Percentiles rank a stretch among this genome's conserved stretches.
phyloP scores from a whole-genome alignment of 192 early-diverging fungal genomes.

The Entophlyctis helioformis region DNA sequence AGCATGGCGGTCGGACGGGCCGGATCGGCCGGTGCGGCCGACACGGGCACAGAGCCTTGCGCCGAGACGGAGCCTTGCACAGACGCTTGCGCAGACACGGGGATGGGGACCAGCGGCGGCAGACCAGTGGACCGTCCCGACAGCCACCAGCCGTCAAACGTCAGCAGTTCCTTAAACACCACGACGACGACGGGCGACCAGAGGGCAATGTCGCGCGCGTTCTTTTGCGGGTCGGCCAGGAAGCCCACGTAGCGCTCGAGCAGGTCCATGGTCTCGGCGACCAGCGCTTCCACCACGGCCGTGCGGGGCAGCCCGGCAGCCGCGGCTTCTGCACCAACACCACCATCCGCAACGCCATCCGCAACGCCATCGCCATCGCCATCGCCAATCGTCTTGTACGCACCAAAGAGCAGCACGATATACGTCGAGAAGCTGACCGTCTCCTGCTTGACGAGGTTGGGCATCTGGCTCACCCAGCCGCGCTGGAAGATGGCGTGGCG shows the following conservation, averaged over 20 bases:
- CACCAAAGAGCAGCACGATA: constrained; percentile 32
- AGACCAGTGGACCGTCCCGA: too few relatives aligned
- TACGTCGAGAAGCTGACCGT: constrained; percentile 38
- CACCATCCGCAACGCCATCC: too few relatives aligned
- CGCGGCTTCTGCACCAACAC: too few relatives aligned
- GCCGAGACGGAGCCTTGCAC: too few relatives aligned
- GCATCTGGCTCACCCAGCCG: constrained; percentile 80
- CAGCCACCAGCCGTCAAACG: constrained; percentile 32
- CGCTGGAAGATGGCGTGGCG: constrained; percentile 67
- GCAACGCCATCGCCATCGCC: not conserved
- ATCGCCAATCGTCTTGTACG: constrained; percentile 4
- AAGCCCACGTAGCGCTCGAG: constrained; percentile 26
- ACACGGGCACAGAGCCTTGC: too few relatives aligned
- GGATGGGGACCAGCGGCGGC: too few relatives aligned
- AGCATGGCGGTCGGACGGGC: too few relatives aligned
- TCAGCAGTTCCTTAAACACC: constrained; percentile 28
- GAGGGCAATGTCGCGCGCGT: constrained; percentile 28
- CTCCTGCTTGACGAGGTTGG: constrained; percentile 87
- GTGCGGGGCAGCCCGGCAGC: too few relatives aligned
- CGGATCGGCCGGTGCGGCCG: too few relatives aligned
- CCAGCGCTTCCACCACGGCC: constrained; percentile 15
- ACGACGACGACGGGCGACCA: constrained; percentile 42
- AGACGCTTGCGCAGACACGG: too few relatives aligned
- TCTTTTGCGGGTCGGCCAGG: constrained; percentile 23
- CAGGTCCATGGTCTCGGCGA: constrained; percentile 30